phyloP scores from a whole-genome alignment of 1,284 basidiomycete species.

The Coniferiporia sulphurascens region DNA sequence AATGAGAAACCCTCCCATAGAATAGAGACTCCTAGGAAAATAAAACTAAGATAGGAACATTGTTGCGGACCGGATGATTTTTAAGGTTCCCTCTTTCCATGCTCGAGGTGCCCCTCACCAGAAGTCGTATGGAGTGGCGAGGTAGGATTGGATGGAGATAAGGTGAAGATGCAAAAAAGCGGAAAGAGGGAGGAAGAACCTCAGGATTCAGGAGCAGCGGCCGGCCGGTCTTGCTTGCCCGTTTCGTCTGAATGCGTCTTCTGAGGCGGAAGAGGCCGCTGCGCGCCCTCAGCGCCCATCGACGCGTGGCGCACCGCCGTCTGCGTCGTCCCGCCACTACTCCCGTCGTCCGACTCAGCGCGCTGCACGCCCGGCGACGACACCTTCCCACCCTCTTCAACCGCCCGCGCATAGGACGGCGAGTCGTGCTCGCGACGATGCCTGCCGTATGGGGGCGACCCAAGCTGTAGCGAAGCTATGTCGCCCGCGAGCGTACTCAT shows the following conservation, averaged over 20 bases:
- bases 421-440: background rate
- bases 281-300: constrained; percentile 6
- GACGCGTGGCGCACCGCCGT: background rate
- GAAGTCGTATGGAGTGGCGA: background rate
- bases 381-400: background rate
- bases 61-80: background rate
- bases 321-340: too few relatives aligned
- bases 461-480: constrained; percentile 1
- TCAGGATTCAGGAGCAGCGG: background rate
- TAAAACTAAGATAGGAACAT: too few relatives aligned
- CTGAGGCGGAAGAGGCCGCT: background rate
- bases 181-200: background rate
- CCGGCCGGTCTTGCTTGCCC: background rate
- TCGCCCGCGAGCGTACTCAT: constrained; percentile 5
- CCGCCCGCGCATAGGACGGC: background rate
- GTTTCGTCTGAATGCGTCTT: constrained; percentile 16
- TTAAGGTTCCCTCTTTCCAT: background rate
- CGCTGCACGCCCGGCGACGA: background rate
- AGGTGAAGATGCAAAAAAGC: background rate
- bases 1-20: background rate
- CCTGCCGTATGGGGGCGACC: constrained; percentile 2
- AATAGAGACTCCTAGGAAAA: background rate
- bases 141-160: background rate
- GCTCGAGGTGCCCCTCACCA: background rate
- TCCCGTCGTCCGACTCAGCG: too few relatives aligned